These are phyloP conservation scores for Ceriops tagal DNA, from an alignment of 345 rosid species.

Conservation along the genomic window DNA sequence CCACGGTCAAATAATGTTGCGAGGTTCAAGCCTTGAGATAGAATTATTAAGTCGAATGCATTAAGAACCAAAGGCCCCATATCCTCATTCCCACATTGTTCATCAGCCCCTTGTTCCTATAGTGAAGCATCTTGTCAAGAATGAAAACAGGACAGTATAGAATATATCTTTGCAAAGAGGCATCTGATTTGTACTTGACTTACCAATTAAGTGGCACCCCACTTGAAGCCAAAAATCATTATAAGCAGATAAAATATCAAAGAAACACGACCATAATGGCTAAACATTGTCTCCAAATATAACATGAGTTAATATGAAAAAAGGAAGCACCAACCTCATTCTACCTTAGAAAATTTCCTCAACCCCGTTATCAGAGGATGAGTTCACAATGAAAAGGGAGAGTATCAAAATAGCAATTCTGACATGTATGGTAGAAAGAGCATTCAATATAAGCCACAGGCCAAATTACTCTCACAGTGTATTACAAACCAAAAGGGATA, in stretches of 20 bases:
- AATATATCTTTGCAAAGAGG: background rate
- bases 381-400: background rate
- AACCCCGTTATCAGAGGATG: slow-evolving; percentile 2
- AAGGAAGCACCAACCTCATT: background rate
- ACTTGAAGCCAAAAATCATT: too few relatives aligned
- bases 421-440: background rate
- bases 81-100: slow-evolving; percentile 51
- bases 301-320: background rate
- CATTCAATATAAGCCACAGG: background rate
- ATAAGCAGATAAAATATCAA: too few relatives aligned
- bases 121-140: slow-evolving; percentile 17
- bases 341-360: background rate
- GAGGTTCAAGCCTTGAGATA: slow-evolving; percentile 95
- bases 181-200: background rate
- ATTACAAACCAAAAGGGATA: background rate
- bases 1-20: slow-evolving; percentile 88
- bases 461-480: background rate
- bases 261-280: too few relatives aligned
- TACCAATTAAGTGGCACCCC: slow-evolving; percentile 1
- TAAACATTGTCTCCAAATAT: too few relatives aligned
- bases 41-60: slow-evolving; percentile 87
- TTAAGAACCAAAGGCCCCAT: slow-evolving; percentile 78
- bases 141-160: slow-evolving; percentile 8
- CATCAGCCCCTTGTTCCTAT: slow-evolving; percentile 54
- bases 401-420: background rate